phyloP scores from a whole-genome alignment of 1,284 basidiomycete species.

The Ustilago curta region DNA sequence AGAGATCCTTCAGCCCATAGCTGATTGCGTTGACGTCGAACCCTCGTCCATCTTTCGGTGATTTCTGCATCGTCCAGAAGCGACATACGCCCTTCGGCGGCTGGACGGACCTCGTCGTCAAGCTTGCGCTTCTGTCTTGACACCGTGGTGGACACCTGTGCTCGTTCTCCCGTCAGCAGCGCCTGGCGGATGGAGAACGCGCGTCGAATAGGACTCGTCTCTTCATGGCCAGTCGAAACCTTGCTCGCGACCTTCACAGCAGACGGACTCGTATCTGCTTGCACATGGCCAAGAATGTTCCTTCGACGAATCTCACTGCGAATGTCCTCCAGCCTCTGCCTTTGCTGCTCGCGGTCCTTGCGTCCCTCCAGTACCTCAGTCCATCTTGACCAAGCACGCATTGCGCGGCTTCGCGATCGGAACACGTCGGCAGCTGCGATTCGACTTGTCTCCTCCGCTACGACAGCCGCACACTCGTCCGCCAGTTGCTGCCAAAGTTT shows the following conservation, averaged over 20 bases:
- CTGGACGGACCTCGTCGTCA: constrained; percentile 6
- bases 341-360: constrained; percentile 26
- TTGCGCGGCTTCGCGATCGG: constrained; percentile 12
- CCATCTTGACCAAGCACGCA: constrained; percentile 29
- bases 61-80: constrained; percentile 19
- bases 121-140: constrained; percentile 26
- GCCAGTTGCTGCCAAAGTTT: constrained; percentile 28
- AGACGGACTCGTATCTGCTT: constrained; percentile 8
- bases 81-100: background rate
- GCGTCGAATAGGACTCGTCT: constrained; percentile 16
- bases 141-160: background rate
- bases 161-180: constrained; percentile 30
- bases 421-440: constrained; percentile 30
- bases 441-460: constrained; percentile 14
- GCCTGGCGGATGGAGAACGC: constrained; percentile 33
- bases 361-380: constrained; percentile 24
- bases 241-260: background rate
- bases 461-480: constrained; percentile 11
- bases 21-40: constrained; percentile 24
- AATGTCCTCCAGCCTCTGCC: constrained; percentile 22
- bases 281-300: constrained; percentile 30
- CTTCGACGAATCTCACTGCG: constrained; percentile 23
- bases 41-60: constrained; percentile 20
- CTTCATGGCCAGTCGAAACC: background rate
- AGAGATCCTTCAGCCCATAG: constrained; percentile 45